Evolutionary conservation across 2,329 filamentous ascomycete genomes (phyloP).

Genomic region (Aspergillus ibericus): DNA sequence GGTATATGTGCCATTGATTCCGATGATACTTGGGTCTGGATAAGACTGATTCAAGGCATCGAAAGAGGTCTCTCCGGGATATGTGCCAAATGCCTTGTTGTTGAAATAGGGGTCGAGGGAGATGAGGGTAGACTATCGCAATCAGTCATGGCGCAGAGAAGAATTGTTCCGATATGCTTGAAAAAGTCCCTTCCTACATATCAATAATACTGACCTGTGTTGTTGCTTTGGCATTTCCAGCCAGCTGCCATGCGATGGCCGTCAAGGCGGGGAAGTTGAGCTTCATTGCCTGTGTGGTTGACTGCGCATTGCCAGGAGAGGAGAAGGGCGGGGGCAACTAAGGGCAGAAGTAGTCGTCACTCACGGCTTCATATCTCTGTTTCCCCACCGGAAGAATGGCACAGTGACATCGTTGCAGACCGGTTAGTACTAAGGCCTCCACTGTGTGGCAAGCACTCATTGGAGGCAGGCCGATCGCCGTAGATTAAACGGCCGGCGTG

Average conservation of each 20-base stretch:
- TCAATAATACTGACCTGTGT: not conserved
- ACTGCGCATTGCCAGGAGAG: not conserved
- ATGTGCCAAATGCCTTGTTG: not conserved
- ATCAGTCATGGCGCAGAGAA: not conserved
- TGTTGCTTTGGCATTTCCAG: not conserved
- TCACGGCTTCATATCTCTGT: not conserved
- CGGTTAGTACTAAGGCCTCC: not conserved
- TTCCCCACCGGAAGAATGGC: not conserved
- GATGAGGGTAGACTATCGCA: not conserved
- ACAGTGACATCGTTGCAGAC: slow-evolving; percentile 1
- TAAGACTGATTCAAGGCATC: not conserved
- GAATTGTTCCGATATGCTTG: too few species aligned
- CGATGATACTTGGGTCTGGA: not conserved
- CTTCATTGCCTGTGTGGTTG: not conserved
- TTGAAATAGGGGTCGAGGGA: not conserved
- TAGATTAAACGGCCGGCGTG: not conserved
- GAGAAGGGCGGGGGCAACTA: not conserved
- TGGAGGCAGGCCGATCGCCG: not conserved
- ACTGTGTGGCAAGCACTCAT: not conserved
- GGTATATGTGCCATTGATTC: not conserved
- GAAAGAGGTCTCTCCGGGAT: not conserved
- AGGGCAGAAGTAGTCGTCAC: not conserved
- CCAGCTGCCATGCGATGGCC: not conserved
- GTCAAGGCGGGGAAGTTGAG: not conserved
- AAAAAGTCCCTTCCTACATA: too few species aligned